Evolutionary conservation across 192 early-diverging fungal species (phyloP).

Genomic region (Powellomyces hirtus): DNA sequence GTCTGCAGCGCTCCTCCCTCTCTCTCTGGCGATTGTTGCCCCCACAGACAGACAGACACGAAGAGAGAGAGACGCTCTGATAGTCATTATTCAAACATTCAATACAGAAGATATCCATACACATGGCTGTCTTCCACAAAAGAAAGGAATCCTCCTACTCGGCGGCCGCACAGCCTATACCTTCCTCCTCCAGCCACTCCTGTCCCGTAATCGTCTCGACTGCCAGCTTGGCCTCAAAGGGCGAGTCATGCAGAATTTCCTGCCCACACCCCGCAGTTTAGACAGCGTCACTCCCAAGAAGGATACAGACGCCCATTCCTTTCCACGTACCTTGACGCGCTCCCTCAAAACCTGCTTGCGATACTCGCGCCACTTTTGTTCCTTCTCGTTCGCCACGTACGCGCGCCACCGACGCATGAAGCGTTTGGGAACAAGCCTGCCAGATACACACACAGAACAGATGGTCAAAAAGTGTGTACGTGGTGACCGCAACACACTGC

Average conservation of each 20-base stretch:
- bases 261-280: not conserved
- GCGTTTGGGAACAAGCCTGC: constrained; percentile 16
- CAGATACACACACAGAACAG: not conserved
- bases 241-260: constrained; percentile 22
- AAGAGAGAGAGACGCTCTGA: too few relatives aligned
- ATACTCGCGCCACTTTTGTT: constrained; percentile 20
- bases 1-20: too few relatives aligned
- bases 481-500: not conserved
- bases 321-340: constrained; percentile 19
- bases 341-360: constrained; percentile 24
- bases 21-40: too few relatives aligned
- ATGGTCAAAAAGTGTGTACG: not conserved
- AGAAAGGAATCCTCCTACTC: too few relatives aligned
- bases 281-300: too few relatives aligned
- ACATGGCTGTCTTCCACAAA: too few relatives aligned
- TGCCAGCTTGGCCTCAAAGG: constrained; percentile 12
- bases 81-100: too few relatives aligned
- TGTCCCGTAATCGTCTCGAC: constrained; percentile 20
- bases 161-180: too few relatives aligned
- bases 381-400: constrained; percentile 13
- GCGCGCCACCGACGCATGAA: constrained; percentile 11
- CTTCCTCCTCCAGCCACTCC: too few relatives aligned
- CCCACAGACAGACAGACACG: too few relatives aligned
- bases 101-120: too few relatives aligned
- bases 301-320: not conserved